These are phyloP conservation scores for Ophiostoma perfectum DNA, from an alignment of 2,329 filamentous ascomycete species.

Conservation along the genomic window DNA sequence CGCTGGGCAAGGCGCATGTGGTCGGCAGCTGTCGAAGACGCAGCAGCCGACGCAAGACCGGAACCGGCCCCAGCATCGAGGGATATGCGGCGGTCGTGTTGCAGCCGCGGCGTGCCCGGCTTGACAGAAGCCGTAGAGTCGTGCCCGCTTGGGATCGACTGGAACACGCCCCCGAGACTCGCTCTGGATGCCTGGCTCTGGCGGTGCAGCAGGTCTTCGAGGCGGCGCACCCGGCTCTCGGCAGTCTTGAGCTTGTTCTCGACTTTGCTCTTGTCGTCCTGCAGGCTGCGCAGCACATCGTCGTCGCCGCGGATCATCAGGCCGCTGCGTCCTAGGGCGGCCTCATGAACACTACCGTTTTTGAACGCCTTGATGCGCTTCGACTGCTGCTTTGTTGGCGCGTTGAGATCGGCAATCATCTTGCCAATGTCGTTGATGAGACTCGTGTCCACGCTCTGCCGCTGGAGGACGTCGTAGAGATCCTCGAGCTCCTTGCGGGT, in stretches of 20 bases:
- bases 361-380: conserved; percentile 91
- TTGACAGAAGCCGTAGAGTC: conserved; percentile 47
- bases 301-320: conserved; percentile 82
- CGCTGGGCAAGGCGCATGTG: conserved; percentile 39
- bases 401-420: conserved; percentile 71
- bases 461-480: conserved; percentile 62
- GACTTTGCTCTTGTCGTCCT: conserved; percentile 71
- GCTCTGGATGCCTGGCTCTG: conserved; percentile 59
- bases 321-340: conserved; percentile 78
- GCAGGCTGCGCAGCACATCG: conserved; percentile 69
- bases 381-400: conserved; percentile 77
- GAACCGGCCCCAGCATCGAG: conserved; percentile 38
- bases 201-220: conserved; percentile 88
- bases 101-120: conserved; percentile 34
- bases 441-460: conserved; percentile 58
- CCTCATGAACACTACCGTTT: conserved; percentile 90
- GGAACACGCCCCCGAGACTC: conserved; percentile 51
- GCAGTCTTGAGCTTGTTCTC: conserved; percentile 74
- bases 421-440: conserved; percentile 68
- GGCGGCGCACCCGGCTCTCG: conserved; percentile 79
- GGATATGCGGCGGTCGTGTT: conserved; percentile 43
- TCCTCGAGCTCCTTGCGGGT: conserved; percentile 69
- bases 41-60: background rate
- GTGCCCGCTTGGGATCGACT: conserved; percentile 40
- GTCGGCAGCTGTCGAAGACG: conserved; percentile 25